Base-by-base conservation (phyloP, 116 monocot genomes). In the Iris pallida region DNA sequence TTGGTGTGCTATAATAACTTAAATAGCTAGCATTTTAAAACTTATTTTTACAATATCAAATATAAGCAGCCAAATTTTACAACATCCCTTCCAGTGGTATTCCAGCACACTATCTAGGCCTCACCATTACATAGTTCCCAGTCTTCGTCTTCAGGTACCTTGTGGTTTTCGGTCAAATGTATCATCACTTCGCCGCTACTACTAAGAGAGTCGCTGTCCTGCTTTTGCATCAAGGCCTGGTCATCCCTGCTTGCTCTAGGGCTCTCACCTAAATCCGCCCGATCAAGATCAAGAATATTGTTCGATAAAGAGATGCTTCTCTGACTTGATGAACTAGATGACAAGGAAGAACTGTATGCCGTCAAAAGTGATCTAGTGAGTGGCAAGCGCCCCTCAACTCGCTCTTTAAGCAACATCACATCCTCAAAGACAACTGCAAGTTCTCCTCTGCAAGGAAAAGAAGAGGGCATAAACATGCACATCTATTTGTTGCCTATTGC, bases 371-470 rank as follows among this genome's bases (percentile, higher is more conserved):
- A 71, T 41, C 57, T 69, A 15, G 51, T 46, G 18, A 84, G 70
- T 5, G 75, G 63, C 5, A 71, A 4, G 14, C 54, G 65, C 17
- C 71, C 76, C 45, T 87, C 82, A 16, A 85, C 69, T 69, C 53
- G 63, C 45, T 82, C 63, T 47, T 87, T 91, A 7, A 91, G 77
- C 20, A 49, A 48, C 48, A 71, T 61, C 10, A 85, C 75, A 70
- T 87, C 87, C 67, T 79, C 84, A 60, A 66, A 78, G 12, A 91
- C 71, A 20, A 78, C 77, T 49, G 79, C 65, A 15, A 91, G 73
- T 60, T 91, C 91, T 49, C 87, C 87, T 57, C 91, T 91, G 82
- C 42, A 78, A 30, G 30, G 30, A 30, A 30, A 30, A 30, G 30
- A 30, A 30, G 30, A 30, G 30, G 30, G 30, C 3, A 30, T 30